Base-by-base conservation (phyloP, 1,139 yeast genomes). In the Kodamaea derodonti region DNA sequence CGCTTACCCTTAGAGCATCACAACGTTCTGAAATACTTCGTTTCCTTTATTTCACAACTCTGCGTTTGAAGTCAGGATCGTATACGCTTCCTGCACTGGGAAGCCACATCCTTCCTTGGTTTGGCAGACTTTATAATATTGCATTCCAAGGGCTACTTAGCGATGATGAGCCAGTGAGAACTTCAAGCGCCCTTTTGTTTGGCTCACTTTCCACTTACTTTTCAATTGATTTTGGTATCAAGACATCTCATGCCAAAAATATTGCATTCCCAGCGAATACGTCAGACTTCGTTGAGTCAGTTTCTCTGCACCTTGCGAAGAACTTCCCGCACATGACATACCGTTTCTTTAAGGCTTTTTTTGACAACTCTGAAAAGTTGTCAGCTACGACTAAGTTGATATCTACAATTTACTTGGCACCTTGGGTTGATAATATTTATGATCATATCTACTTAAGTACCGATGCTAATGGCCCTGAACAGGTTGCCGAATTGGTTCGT, bases 371-470 rank as follows among this genome's bases (percentile, higher is more conserved):
- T 43, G 75, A 71, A 2, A 65, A 65, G 34, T 52, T 69, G 22
- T 65, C 74, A 5, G 39, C 39, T 3, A 61, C 56, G 18, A 55
- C 56, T 30, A 56, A 58, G 34, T 46, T 65, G 30, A 56, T 64
- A 39, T 72, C 79, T 1, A 62, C 82, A 4, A 58, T 72, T 43
- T 80, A 78, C 49, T 63, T 81, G 10, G 69, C 86, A 1, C 90
- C 94, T 2, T 87, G 95, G 95, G 69, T 84, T n/a, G 72, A 72
- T 24, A 84, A 86, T 47, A 65, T 85, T 20, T 76, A 80, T 49
- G 69, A 68, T 17, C 58, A 76, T 46, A 78, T 85, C 11, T 80
- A 69, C 48, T 51, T 72, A 29, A 66, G 63, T 20, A 75, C 70
- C 46, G 78, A 74, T 20, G 70, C 69, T 25, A 63, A 60, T 39